A percentile compares a stretch with the other conserved stretches of the same genome.
These are phyloP conservation scores for Penicillium thymicola DNA, from an alignment of 2,329 filamentous ascomycete genomes.

Conservation along the genomic window DNA sequence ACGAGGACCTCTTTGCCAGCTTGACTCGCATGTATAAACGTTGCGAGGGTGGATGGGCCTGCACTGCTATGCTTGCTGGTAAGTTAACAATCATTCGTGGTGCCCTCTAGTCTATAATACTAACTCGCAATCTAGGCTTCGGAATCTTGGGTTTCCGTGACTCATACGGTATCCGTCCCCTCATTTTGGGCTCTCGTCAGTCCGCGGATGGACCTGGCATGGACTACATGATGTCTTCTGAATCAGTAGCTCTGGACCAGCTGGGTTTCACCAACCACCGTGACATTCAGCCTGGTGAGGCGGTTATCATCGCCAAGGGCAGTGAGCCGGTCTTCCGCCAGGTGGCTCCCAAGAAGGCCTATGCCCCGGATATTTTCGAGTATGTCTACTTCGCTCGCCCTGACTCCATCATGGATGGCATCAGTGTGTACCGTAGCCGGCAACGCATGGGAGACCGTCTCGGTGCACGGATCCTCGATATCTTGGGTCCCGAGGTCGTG, in stretches of 20 bases:
- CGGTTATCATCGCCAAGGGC: constrained; percentile 80
- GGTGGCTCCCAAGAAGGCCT: constrained; percentile 64
- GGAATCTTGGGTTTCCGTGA: constrained; percentile 79
- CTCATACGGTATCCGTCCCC: constrained; percentile 75
- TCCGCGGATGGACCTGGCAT: constrained; percentile 62
- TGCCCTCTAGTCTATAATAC: constrained; percentile 3
- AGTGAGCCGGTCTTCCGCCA: constrained; percentile 70
- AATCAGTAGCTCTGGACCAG: constrained; percentile 78
- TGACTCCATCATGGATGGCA: constrained; percentile 80
- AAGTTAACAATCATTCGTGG: constrained; percentile 15
- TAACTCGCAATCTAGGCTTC: constrained; percentile 52
- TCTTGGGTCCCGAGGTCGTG: constrained; percentile 66
- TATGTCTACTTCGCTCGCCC: constrained; percentile 84
- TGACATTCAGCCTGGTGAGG: constrained; percentile 79
- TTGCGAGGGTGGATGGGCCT: constrained; percentile 74
- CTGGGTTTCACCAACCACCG: constrained; percentile 73
- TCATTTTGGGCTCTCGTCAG: constrained; percentile 71
- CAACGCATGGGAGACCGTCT: constrained; percentile 84
- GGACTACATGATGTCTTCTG: constrained; percentile 90
- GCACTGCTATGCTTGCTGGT: constrained; percentile 76
- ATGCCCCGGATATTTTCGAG: constrained; percentile 84
- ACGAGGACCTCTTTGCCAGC: constrained; percentile 71
- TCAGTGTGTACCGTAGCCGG: constrained; percentile 78
- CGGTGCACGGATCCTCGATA: constrained; percentile 66
- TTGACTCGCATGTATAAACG: constrained; percentile 68